Evolutionary conservation across 768 basidiomycete genomes (phyloP), one percentile per base, ranked within the genome.

Genomic region (Phylloporus scabripes): DNA sequence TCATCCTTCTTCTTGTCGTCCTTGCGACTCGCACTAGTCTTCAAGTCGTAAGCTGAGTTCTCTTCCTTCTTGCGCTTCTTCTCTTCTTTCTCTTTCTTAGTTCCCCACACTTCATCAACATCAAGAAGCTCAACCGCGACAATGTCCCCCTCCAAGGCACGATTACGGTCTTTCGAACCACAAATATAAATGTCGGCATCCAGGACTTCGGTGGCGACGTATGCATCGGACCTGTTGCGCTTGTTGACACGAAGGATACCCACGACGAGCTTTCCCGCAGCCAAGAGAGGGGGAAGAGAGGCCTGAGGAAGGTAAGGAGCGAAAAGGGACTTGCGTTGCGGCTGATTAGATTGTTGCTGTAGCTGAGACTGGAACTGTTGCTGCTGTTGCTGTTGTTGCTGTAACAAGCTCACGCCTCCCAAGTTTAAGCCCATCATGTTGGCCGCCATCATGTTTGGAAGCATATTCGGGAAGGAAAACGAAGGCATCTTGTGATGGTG

Each of bases 11-110:
- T 98, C 83, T 99, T 99, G 74, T 98, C 95, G 61, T 93, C 91
- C 71, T 91, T 93, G 59, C 90, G 81, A 51, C 83, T 86, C 31
- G 74, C 79, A 37, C 71, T 75, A 6, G 82, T 76, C 67, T 85
- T 90, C 48, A 85, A 64, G 61, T 98, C 95, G 67, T 93, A 97
- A 0, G 93, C 91, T 24, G 92, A 85, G 64, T 94, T 96, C 72
- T 98, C 96, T 72, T 98, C 96, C 80, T 99, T 99, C 74, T 98
- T 98, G 63, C 95, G 80, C 75, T 99, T 98, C 85, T 99, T 99
- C 75, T 98, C 96, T 68, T 98, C 96, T 73, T 99, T 99, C 74
- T 99, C 96, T 72, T 99, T 99, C 78, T 99, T 99, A 5, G 96
- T 96, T 8, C 89, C 87, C 91, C 91, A 91, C 12, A 96, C 94